These are phyloP conservation scores for Petunia secreta DNA, from an alignment of 257 asterid species.

Conservation along the genomic window DNA sequence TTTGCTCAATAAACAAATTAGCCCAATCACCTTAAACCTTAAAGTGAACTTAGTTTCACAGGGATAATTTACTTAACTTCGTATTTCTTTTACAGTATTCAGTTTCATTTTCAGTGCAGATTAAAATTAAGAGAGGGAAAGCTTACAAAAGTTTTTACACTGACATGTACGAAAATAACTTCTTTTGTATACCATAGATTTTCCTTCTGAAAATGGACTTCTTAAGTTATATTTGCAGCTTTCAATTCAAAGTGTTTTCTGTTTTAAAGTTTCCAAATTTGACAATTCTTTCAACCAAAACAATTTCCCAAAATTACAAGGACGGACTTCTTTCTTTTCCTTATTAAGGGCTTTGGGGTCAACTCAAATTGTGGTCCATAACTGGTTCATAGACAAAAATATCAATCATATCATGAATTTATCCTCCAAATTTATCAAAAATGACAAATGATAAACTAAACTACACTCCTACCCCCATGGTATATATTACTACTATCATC, in stretches of 20 bases:
- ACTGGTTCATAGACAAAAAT: not conserved
- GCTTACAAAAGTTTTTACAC: not conserved
- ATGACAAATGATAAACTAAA: not conserved
- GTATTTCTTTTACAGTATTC: not conserved
- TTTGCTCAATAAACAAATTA: no score
- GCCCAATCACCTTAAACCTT: not conserved
- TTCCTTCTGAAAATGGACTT: not conserved
- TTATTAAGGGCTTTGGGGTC: not conserved
- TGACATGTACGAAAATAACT: not conserved
- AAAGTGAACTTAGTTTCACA: not conserved
- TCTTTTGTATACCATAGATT: not conserved
- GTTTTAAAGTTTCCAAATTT: not conserved
- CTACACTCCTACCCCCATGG: not conserved
- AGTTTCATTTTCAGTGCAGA: not conserved
- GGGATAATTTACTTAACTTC: not conserved
- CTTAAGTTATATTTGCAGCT: not conserved
- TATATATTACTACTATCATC: not conserved
- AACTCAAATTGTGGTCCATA: conserved; percentile 14
- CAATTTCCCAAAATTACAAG: not conserved
- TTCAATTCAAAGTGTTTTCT: not conserved
- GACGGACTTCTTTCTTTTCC: not conserved
- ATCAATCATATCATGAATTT: not conserved
- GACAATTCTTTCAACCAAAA: not conserved
- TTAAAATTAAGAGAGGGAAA: not conserved
- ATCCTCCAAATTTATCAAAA: not conserved